Evolutionary conservation across 176 grass and related monocot genomes (phyloP), one percentile per base, ranked within the genome.

Genomic region (Carex myosuroides): DNA sequence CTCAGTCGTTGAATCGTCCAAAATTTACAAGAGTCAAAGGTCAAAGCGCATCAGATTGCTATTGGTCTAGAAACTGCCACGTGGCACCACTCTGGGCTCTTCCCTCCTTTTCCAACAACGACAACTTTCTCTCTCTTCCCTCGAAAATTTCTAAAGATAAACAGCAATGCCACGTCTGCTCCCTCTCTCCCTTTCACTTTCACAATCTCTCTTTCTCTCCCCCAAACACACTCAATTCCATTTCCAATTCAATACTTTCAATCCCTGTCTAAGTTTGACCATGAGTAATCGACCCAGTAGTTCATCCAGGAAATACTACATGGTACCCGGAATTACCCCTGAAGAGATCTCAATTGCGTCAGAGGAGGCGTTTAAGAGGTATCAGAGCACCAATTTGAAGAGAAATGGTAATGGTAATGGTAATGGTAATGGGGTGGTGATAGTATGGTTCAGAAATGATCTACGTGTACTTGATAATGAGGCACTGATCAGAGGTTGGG

Each of bases 401-500:
- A 59, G 92, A 66, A 81, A 59, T 7, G 88, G 85, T 22, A 50
- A 32, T 6, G 26, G 26, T 22, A 50, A 32, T 6, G 26, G 26
- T 26, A 81, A 64, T 7, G 88, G 85, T 12, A 52, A 33, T 2
- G 91, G 95, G 8, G 85, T 90, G 13, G 86, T 89, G 57, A 76
- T 95, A 3, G 85, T 95, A 44, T 98, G 96, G 96, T 92, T 98
- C 85, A 77, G 96, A 71, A 93, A 91, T 70, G 96, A 98, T 88
- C 85, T 98, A 81, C 79, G 93, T 52, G 7, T 98, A 39, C 81
- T 97, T 2, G 92, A 97, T 60, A 97, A 94, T 29, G 92, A 94
- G 84, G 87, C 86, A 14, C 62, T 94, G 82, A 14, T 84, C 17
- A 80, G 89, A 64, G 92, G 89, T 12, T 95, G 93, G 92, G 72